phyloP scores from a whole-genome alignment of 1,284 basidiomycete genomes.

The Trichosporon ovoides region DNA sequence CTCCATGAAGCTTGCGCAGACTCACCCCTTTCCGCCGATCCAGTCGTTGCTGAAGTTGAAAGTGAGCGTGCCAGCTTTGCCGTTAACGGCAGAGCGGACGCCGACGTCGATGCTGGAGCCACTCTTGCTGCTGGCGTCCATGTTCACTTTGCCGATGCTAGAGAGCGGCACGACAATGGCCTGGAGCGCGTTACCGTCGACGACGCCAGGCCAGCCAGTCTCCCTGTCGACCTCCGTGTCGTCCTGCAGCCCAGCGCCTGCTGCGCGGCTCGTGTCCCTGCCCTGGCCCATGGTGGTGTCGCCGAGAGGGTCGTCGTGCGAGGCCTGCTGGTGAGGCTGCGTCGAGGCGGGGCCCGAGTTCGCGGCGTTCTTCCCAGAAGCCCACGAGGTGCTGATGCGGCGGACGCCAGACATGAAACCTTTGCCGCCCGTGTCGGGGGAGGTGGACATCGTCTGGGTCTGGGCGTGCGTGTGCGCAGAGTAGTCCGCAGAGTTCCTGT shows the following conservation, averaged over 20 bases:
- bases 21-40: conserved; percentile 45
- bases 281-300: not conserved
- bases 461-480: not conserved
- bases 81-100: conserved; percentile 11
- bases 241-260: not conserved
- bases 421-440: not conserved
- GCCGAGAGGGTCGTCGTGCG: not conserved
- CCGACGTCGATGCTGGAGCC: conserved; percentile 1
- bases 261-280: not conserved
- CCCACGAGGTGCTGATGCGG: not conserved
- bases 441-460: conserved; percentile 19
- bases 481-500: not conserved
- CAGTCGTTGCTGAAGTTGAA: conserved; percentile 46
- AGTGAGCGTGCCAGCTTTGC: conserved; percentile 35
- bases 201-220: conserved; percentile 36
- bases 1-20: too few species aligned
- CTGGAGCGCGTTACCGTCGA: conserved; percentile 32
- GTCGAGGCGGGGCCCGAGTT: too few species aligned
- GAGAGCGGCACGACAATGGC: conserved; percentile 31
- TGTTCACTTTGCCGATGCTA: conserved; percentile 20
- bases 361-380: too few species aligned
- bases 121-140: conserved; percentile 5
- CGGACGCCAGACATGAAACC: not conserved
- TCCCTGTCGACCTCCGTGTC: conserved; percentile 21
- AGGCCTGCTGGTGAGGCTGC: not conserved